phyloP scores from a whole-genome alignment of 768 basidiomycete species.

The Gloeophyllum trabeum region DNA sequence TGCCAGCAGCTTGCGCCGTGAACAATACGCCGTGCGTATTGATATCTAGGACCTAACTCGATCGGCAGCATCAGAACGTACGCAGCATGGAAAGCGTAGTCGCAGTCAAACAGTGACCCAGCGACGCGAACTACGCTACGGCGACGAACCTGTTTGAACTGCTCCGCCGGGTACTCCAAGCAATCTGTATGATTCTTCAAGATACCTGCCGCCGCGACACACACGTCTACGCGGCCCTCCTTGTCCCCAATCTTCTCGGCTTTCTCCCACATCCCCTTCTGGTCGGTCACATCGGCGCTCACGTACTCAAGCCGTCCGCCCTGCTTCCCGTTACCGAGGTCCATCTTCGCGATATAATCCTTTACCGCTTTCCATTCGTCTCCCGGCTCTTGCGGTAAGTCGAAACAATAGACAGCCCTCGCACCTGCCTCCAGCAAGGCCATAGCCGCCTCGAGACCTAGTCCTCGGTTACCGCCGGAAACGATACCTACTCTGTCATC shows the following conservation, averaged over 20 bases:
- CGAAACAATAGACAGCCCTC: conserved; percentile 56
- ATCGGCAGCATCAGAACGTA: no score
- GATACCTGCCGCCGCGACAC: conserved; percentile 29
- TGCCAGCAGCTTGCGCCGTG: conserved; percentile 24
- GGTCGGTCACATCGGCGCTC: conserved; percentile 26
- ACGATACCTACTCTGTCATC: conserved; percentile 24
- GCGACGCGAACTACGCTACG: no score
- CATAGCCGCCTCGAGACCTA: conserved; percentile 77
- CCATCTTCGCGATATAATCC: conserved; percentile 31
- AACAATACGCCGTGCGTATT: conserved; percentile 37
- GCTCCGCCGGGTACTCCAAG: conserved; percentile 51
- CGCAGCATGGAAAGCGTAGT: no score
- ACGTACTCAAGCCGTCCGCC: conserved; percentile 45
- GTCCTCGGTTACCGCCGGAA: conserved; percentile 32
- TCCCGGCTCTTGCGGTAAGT: conserved; percentile 42
- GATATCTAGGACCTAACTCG: conserved; percentile 44
- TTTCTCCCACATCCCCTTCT: conserved; percentile 36
- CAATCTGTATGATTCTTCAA: conserved; percentile 38
- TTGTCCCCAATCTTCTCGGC: conserved; percentile 48
- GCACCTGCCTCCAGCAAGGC: conserved; percentile 66
- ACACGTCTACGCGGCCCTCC: conserved; percentile 37
- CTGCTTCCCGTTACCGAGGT: conserved; percentile 17
- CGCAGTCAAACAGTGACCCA: no score
- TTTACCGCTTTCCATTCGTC: conserved; percentile 44
- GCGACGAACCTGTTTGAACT: conserved; percentile 63